A percentile compares a stretch with the other conserved stretches of the same genome.
Evolutionary conservation across 1,139 yeast genomes (phyloP).

Genomic region (Hansenula anomala): DNA sequence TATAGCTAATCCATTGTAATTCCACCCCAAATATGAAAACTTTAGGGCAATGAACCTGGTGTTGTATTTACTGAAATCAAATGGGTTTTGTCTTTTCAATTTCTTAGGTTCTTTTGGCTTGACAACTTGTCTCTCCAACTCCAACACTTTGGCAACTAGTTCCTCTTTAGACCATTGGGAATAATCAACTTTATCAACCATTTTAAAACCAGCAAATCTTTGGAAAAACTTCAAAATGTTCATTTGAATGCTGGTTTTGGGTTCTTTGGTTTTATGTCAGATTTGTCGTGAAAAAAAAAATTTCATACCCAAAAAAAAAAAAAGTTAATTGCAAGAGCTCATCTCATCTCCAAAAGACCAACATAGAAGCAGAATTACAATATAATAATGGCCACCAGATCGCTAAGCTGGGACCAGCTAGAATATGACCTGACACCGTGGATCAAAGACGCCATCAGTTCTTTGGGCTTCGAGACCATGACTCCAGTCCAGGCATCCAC

Average conservation of each 20-base stretch:
- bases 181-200: conserved; percentile 13
- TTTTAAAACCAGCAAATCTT: background rate
- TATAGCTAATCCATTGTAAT: conserved; percentile 83
- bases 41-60: conserved; percentile 71
- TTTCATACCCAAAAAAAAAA: background rate
- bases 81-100: conserved; percentile 35
- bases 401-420: conserved; percentile 33
- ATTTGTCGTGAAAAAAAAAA: conserved; percentile 1
- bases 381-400: conserved; percentile 14
- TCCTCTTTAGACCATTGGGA: conserved; percentile 34
- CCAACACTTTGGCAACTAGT: conserved; percentile 15
- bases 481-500: conserved; percentile 98
- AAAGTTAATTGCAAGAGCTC: background rate
- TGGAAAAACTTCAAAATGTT: background rate
- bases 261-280: background rate
- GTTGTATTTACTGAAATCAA: conserved; percentile 67
- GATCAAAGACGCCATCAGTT: conserved; percentile 53
- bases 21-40: conserved; percentile 91
- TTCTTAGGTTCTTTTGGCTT: conserved; percentile 3
- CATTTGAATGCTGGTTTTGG: background rate
- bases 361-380: background rate
- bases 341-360: background rate
- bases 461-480: conserved; percentile 77
- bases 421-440: conserved; percentile 34
- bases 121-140: background rate